These are phyloP conservation scores for Recurvomyces mirabilis DNA, from an alignment of 495 filamentous ascomycete genomes.

Conservation along the genomic window DNA sequence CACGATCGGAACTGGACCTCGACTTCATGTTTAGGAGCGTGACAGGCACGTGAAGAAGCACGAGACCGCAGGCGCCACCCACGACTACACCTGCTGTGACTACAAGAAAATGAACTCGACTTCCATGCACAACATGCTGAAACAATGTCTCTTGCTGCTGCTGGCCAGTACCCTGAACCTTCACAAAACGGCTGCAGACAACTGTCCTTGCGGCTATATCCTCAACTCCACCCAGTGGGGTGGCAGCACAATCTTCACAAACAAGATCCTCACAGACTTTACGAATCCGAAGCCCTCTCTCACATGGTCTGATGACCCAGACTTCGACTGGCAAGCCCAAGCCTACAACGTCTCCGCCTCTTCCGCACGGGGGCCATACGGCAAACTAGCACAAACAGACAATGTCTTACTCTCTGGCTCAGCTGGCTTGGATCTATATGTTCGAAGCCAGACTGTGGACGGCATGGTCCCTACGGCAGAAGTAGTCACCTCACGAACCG, in stretches of 20 bases:
- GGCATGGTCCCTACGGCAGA: constrained; percentile 50
- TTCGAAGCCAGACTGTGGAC: constrained; percentile 34
- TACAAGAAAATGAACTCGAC: too few species aligned
- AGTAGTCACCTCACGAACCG: constrained; percentile 43
- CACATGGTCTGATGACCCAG: constrained; percentile 31
- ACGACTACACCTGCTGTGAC: too few species aligned
- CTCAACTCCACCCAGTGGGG: constrained; percentile 31
- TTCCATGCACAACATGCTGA: neutral
- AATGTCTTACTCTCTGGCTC: constrained; percentile 41
- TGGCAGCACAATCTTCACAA: constrained; percentile 45
- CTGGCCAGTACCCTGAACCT: neutral
- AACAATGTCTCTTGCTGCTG: neutral
- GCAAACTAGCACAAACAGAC: constrained; percentile 43
- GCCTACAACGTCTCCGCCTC: constrained; percentile 47
- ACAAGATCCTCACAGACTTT: constrained; percentile 60
- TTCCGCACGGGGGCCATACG: constrained; percentile 49
- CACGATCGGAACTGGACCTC: too few species aligned
- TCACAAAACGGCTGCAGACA: too few species aligned
- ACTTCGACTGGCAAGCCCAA: constrained; percentile 50
- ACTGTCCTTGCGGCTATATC: constrained; percentile 48
- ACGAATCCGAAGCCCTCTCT: constrained; percentile 31
- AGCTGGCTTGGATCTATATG: constrained; percentile 44
- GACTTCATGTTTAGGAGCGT: too few species aligned
- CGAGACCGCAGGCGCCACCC: too few species aligned
- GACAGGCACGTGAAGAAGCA: too few species aligned